Conservation (phyloP, 176 grass and related monocot genomes). For the Hordeum vulgare region DNA sequence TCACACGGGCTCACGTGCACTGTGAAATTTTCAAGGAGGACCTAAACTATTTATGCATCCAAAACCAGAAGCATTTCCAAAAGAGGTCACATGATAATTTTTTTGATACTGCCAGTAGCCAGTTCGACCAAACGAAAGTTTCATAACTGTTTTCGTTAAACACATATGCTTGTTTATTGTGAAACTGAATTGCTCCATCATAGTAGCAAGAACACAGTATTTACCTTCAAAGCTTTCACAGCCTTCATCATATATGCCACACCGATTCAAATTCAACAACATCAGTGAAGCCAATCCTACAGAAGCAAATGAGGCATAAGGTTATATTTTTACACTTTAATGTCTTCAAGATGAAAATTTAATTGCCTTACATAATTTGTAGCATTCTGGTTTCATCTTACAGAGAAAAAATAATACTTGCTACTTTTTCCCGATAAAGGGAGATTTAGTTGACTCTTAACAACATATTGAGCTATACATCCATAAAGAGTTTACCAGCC, state of each 20-base stretch:
- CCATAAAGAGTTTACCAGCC: too few species aligned
- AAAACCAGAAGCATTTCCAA: not conserved
- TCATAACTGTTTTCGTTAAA: not conserved
- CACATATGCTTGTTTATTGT: not conserved
- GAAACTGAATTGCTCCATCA: not conserved
- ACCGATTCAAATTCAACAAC: slow-evolving; percentile 72
- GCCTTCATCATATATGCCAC: slow-evolving; percentile 77
- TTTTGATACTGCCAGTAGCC: not conserved
- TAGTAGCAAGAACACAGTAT: not conserved
- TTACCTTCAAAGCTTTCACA: slow-evolving; percentile 72
- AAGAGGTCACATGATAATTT: not conserved
- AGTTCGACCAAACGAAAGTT: not conserved
- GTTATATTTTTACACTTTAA: not conserved
- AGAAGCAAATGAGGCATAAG: slow-evolving; percentile 4
- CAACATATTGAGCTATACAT: too few species aligned
- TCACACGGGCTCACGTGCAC: not conserved
- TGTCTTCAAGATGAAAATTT: not conserved
- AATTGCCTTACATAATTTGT: not conserved
- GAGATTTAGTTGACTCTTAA: too few species aligned
- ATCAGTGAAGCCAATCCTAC: slow-evolving; percentile 63
- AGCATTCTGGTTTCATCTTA: not conserved
- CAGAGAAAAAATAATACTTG: too few species aligned
- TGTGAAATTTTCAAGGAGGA: not conserved
- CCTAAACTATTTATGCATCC: not conserved
- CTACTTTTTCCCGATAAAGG: too few species aligned